Conservation (phyloP, 2,329 filamentous ascomycete genomes). For the Epichloe sibirici region DNA sequence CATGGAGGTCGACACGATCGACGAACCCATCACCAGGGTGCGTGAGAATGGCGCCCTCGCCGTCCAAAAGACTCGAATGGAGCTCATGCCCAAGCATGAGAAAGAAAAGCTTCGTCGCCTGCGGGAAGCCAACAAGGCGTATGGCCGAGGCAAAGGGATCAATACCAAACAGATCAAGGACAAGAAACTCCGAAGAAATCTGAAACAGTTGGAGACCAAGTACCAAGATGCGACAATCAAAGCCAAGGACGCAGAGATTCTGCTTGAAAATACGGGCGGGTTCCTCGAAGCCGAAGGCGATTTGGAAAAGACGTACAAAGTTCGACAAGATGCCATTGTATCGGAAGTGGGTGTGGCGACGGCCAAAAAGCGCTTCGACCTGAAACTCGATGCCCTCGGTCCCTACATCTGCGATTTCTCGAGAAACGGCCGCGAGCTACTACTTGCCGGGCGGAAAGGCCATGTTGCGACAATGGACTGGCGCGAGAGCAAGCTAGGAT, state of each 20-base stretch:
- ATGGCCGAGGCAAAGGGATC: slow-evolving; percentile 73
- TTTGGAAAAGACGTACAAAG: slow-evolving; percentile 84
- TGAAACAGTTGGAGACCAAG: slow-evolving; percentile 68
- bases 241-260: slow-evolving; percentile 89
- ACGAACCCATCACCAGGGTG: slow-evolving; percentile 22
- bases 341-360: slow-evolving; percentile 66
- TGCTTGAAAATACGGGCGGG: slow-evolving; percentile 75
- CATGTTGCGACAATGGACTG: slow-evolving; percentile 97
- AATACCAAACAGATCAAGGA: slow-evolving; percentile 64
- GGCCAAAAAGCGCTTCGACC: slow-evolving; percentile 84
- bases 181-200: slow-evolving; percentile 75
- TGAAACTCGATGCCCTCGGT: slow-evolving; percentile 70
- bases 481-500: slow-evolving; percentile 81
- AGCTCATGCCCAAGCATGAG: slow-evolving; percentile 40
- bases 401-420: slow-evolving; percentile 87
- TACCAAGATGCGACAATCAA: slow-evolving; percentile 70
- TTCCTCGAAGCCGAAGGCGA: slow-evolving; percentile 82
- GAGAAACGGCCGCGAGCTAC: slow-evolving; percentile 72
- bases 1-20: slow-evolving; percentile 27
- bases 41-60: slow-evolving; percentile 41
- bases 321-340: slow-evolving; percentile 77
- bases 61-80: slow-evolving; percentile 35
- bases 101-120: slow-evolving; percentile 38
- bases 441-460: slow-evolving; percentile 81
- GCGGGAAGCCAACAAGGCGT: slow-evolving; percentile 57